Base-by-base conservation (phyloP, 2,329 filamentous ascomycete species). In the Neofusicoccum sp. region DNA sequence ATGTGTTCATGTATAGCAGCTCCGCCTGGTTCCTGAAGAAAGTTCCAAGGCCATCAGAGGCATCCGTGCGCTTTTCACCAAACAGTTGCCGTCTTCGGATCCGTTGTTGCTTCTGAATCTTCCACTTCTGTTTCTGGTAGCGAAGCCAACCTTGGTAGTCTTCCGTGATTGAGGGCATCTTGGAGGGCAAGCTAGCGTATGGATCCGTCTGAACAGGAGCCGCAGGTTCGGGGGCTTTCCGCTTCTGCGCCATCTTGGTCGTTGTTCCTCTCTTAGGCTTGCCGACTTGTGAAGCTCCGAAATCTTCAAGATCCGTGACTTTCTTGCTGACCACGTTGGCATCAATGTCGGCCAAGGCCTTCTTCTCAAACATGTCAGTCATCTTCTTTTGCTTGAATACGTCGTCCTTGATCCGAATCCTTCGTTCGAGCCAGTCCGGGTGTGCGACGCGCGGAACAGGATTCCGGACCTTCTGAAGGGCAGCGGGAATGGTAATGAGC, bases 111-210 rank as follows among this genome's bases (percentile, higher is more conserved):
- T 92, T 96, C 73, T 99, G 95, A 38, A 98, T 89, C 78, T 93
- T 97, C 95, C 95, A 99, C 76, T 99, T 99, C 78, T 93, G 86
- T 76, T 99, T 99, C 73, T 99, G 95, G 70, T 98, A 98, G 70
- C 89, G 84, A 58, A 99, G 75, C 80, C 96, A 99, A 0, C 86
- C 91, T 16, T 86, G 79, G 67, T 99, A 99, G 74, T 99, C 89
- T 51, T 95, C 86, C 0, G 87, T 90, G 20, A 95, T 89, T 26
- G 84, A 85, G 1, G 95, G 93, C 89, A 96, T 96, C 43, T 85
- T 83, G 63, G 89, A 85, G 0, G 95, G 95, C 12, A 99, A 81
- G 26, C 85, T 85, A 30, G 91, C 88, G 74, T 91, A 96, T 0
- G 92, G 92, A 70, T 98, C 90, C 0, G 83, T 76, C 2, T 84